Conservation (phyloP, 345 rosid genomes). For the Linum usitatissimum region DNA sequence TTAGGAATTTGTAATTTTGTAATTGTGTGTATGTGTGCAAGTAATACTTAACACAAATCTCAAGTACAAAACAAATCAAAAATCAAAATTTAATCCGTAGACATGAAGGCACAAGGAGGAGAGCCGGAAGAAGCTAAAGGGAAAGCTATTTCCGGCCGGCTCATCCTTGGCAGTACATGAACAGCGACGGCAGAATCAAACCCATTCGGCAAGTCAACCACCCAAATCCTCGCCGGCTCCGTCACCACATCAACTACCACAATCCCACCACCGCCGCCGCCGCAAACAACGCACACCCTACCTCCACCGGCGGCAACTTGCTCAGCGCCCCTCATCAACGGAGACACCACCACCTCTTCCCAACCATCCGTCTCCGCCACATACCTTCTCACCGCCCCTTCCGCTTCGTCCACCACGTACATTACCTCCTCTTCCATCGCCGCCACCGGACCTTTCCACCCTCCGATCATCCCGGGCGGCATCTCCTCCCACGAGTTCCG, state of each 20-base stretch:
- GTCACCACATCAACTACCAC: constrained; percentile 32
- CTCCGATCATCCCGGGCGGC: constrained; percentile 38
- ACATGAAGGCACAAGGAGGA: no score
- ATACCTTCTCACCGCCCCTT: constrained; percentile 28
- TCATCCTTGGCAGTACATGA: constrained; percentile 42
- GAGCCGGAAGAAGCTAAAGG: no score
- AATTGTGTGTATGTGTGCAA: no score
- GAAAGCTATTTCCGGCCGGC: not conserved
- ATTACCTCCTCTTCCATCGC: constrained; percentile 39
- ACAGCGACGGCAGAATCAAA: constrained; percentile 30
- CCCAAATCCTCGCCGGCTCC: constrained; percentile 32
- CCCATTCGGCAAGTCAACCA: constrained; percentile 29
- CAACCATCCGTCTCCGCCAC: constrained; percentile 28
- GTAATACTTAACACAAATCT: no score
- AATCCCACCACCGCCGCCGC: constrained; percentile 17
- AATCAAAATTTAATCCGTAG: no score
- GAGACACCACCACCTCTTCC: constrained; percentile 20
- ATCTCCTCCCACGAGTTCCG: constrained; percentile 30
- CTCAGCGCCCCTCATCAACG: constrained; percentile 27
- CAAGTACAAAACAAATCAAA: no score
- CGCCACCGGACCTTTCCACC: constrained; percentile 47
- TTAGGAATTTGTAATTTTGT: no score
- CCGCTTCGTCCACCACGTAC: constrained; percentile 30
- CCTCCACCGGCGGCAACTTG: constrained; percentile 35
- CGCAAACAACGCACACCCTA: constrained; percentile 27